Conservation (phyloP, 352 stramenopile species). For the Thalassiosira livingstoniorum region DNA sequence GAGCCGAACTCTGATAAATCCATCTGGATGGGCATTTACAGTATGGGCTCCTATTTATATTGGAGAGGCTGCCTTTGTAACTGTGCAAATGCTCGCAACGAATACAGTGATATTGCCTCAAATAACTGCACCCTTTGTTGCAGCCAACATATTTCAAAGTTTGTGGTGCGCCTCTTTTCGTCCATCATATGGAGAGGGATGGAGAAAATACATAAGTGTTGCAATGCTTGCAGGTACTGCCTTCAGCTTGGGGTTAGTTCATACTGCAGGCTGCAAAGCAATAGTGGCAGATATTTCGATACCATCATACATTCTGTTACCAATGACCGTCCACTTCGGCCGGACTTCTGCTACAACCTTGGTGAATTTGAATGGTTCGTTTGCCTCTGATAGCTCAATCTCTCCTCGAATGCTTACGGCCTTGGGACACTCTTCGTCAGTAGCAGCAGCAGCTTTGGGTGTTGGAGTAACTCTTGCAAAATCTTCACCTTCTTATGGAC, state of each 20-base stretch:
- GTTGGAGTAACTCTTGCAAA: conserved; percentile 61
- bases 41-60: conserved; percentile 83
- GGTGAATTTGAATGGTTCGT: conserved; percentile 75
- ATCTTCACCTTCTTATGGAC: conserved; percentile 67
- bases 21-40: conserved; percentile 74
- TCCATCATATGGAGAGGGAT: conserved; percentile 65
- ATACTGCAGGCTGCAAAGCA: conserved; percentile 23
- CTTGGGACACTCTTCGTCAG: conserved; percentile 68
- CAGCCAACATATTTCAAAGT: conserved; percentile 70
- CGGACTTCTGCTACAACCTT: conserved; percentile 77
- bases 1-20: conserved; percentile 63
- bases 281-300: conserved; percentile 10
- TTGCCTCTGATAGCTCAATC: conserved; percentile 48
- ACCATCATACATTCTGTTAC: conserved; percentile 48
- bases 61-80: conserved; percentile 68
- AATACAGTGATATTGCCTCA: conserved; percentile 39
- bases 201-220: conserved; percentile 66
- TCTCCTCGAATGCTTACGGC: conserved; percentile 42
- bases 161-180: conserved; percentile 79
- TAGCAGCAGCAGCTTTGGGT: conserved; percentile 61
- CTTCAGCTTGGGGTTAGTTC: conserved; percentile 64
- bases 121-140: conserved; percentile 63
- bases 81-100: conserved; percentile 37
- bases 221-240: conserved; percentile 66
- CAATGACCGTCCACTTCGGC: conserved; percentile 74